Conservation (phyloP, 2,329 filamentous ascomycete genomes). For the Amylocarpus encephaloides region DNA sequence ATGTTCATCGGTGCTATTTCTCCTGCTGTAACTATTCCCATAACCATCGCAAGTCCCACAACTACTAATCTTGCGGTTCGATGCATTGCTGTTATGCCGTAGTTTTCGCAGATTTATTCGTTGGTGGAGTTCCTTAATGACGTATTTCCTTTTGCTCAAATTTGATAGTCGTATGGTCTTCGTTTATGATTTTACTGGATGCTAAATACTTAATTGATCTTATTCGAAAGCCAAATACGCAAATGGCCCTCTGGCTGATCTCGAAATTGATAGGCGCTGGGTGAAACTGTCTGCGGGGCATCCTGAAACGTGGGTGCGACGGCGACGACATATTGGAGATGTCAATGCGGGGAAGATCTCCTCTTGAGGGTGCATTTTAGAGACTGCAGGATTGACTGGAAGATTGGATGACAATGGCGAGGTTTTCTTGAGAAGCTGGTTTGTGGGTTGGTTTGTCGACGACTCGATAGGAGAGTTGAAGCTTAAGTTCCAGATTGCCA, state of each 20-base stretch:
- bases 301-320: constrained; percentile 1
- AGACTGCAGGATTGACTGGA: too few species aligned
- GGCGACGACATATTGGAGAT: neutral
- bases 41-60: neutral
- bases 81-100: neutral
- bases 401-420: too few species aligned
- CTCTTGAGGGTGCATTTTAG: too few species aligned
- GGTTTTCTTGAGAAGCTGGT: too few species aligned
- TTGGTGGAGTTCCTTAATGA: too few species aligned
- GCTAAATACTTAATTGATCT: neutral
- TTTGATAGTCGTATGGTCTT: too few species aligned
- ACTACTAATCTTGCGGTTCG: neutral
- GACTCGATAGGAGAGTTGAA: too few species aligned
- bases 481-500: too few species aligned
- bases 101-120: neutral
- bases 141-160: too few species aligned
- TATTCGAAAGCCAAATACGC: neutral
- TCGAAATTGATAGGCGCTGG: neutral
- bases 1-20: constrained; percentile 4
- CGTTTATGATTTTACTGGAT: neutral
- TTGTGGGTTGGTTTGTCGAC: too few species aligned
- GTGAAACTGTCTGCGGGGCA: neutral
- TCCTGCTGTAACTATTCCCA: constrained; percentile 14
- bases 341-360: neutral
- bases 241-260: neutral